Evolutionary conservation across 1,139 yeast genomes (phyloP).

Genomic region (Protomyces arabidopsidicola): DNA sequence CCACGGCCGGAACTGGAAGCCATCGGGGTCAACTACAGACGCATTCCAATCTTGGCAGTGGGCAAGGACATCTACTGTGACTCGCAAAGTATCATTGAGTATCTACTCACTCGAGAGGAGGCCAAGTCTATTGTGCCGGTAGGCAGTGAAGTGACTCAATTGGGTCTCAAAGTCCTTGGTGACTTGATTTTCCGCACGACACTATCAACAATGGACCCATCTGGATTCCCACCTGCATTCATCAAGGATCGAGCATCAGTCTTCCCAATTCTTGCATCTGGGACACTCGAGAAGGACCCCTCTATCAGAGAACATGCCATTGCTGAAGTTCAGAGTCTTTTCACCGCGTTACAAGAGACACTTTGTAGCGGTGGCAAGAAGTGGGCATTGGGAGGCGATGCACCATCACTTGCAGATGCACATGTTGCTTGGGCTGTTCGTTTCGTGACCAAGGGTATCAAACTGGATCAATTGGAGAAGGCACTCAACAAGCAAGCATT

Average conservation of each 20-base stretch:
- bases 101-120: background rate
- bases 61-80: background rate
- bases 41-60: background rate
- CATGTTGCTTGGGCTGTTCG: conserved; percentile 11
- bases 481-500: background rate
- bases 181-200: background rate
- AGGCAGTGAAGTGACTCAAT: conserved; percentile 5
- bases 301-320: too few species aligned
- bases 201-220: too few species aligned
- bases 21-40: background rate
- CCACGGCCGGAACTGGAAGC: background rate
- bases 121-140: too few species aligned
- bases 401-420: conserved; percentile 15
- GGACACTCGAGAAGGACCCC: too few species aligned
- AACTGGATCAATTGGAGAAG: conserved; percentile 4
- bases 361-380: background rate
- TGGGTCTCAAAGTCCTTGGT: conserved; percentile 4
- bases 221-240: background rate
- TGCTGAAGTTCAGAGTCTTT: background rate
- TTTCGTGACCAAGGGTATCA: background rate
- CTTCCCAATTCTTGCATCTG: too few species aligned
- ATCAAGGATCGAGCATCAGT: background rate
- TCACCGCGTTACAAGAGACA: background rate
- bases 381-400: conserved; percentile 12
- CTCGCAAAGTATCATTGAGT: background rate